These are phyloP conservation scores for Monilinia fructicola DNA, from an alignment of 2,329 filamentous ascomycete species.

Conservation along the genomic window DNA sequence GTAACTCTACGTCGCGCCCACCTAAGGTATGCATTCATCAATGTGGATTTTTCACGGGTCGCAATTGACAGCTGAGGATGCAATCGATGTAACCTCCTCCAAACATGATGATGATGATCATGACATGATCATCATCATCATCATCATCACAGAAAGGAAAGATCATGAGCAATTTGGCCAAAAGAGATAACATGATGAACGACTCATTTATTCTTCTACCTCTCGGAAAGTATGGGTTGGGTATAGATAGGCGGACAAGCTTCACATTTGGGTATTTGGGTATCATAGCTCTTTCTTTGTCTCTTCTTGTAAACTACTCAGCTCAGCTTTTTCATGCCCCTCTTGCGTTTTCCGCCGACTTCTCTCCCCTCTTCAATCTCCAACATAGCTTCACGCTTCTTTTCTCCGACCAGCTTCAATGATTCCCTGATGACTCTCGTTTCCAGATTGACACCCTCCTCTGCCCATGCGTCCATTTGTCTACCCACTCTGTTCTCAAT, in stretches of 20 bases:
- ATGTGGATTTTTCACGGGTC: too few relatives aligned
- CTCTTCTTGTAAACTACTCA: constrained; percentile 8
- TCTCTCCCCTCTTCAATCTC: constrained; percentile 92
- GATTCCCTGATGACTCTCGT: constrained; percentile 80
- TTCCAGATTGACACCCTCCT: constrained; percentile 94
- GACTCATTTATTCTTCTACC: too few relatives aligned
- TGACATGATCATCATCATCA: too few relatives aligned
- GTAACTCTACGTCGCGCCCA: too few relatives aligned
- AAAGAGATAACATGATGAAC: too few relatives aligned
- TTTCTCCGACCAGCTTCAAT: constrained; percentile 86
- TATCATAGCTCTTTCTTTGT: not conserved
- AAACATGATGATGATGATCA: too few relatives aligned
- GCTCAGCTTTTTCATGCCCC: constrained; percentile 54
- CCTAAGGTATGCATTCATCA: too few relatives aligned
- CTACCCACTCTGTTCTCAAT: constrained; percentile 82
- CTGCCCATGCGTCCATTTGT: constrained; percentile 79
- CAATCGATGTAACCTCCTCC: too few relatives aligned
- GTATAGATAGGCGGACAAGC: not conserved
- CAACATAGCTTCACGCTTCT: constrained; percentile 86
- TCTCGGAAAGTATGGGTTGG: too few relatives aligned
- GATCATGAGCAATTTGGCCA: too few relatives aligned
- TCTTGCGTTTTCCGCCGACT: constrained; percentile 79
- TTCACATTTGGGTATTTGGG: constrained; percentile 11
- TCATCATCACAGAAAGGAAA: too few relatives aligned
- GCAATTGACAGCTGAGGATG: too few relatives aligned